Evolutionary conservation across 208 protist species (phyloP), one percentile per base, ranked within the genome.

Genomic region (Strigomonas oncopelti): DNA sequence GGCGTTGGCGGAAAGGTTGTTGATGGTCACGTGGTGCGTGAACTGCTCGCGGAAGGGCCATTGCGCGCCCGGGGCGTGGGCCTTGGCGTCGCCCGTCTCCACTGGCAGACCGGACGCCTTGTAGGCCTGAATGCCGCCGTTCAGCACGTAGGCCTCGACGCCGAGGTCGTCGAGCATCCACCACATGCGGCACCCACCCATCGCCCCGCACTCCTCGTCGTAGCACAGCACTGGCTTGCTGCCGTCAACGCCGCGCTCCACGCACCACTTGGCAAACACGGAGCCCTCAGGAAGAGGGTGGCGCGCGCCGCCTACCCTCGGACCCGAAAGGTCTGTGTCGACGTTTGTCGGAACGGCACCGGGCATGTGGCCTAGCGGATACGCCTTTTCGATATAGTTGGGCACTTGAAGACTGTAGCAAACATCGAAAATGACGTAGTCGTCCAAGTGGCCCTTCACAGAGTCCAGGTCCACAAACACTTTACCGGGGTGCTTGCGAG

Each of bases 121-220:
- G 60, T 87, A 95, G 9, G 80, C 83, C 73, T 83, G 75, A 31
- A 79, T 68, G 55, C 86, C 87, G 31, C 87, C 85, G 61, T 91
- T 80, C n/a, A 95, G 59, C 8, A 95, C 85, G 74, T 90, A 92
- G 32, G 75, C 82, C 69, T 95, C 84, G 20, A 90, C 86, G 58
- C 88, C 88, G 24, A 93, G 84, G 0, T 69, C 22, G 61, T 88
- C 53, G 2, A 95, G 82, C 90, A 95, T 92, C 90, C 90, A 95
- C 88, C 90, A 95, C 78, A 93, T 65, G 8, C 90, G 84, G 66
- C 80, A 86, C 8, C 69, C 90, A 1, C 77, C 84, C 81, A 88
- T 87, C 45, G 65, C 85, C 0, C 90, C 90, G 64, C 85, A 82
- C 42, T 84, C 75, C 58, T 90, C 87, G 54, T 95, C 90, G 79